Evolutionary conservation across 2,329 filamentous ascomycete species (phyloP).

Genomic region (Fusarium equiseti): DNA sequence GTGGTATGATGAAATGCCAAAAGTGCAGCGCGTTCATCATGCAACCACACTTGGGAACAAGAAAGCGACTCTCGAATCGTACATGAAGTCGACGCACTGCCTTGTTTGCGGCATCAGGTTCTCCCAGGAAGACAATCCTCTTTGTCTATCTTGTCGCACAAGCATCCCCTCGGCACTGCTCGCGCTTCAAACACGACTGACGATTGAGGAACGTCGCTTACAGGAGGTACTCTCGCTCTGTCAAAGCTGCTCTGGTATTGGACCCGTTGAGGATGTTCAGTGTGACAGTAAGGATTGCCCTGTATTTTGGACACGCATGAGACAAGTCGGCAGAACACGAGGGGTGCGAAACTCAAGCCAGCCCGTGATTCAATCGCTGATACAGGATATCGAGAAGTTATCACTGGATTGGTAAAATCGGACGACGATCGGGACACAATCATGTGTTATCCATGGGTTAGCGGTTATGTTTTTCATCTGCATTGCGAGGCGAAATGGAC

Average conservation of each 20-base stretch:
- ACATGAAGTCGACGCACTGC: conserved; percentile 85
- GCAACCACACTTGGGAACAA: conserved; percentile 50
- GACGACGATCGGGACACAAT: background rate
- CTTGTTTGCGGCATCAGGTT: conserved; percentile 71
- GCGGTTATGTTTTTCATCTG: conserved; percentile 4
- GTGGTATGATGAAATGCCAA: conserved; percentile 98
- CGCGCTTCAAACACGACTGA: conserved; percentile 71
- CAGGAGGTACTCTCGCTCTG: conserved; percentile 78
- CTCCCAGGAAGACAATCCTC: conserved; percentile 49
- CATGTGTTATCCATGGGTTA: conserved; percentile 3
- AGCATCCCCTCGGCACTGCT: conserved; percentile 72
- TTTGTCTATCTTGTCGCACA: conserved; percentile 70
- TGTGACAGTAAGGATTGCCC: conserved; percentile 95
- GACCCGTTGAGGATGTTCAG: conserved; percentile 79
- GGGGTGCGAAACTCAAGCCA: conserved; percentile 52
- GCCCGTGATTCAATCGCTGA: conserved; percentile 52
- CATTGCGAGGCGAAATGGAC: conserved; percentile 15
- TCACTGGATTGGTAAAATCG: conserved; percentile 53
- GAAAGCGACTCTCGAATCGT: conserved; percentile 89
- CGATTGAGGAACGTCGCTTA: conserved; percentile 71
- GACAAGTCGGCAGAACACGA: conserved; percentile 65
- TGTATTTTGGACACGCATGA: conserved; percentile 85
- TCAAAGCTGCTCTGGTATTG: conserved; percentile 80
- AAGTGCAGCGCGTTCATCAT: conserved; percentile 76
- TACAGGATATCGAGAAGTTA: conserved; percentile 44